Conservation (phyloP, 2,329 filamentous ascomycete genomes). For the Cordyceps javanica region DNA sequence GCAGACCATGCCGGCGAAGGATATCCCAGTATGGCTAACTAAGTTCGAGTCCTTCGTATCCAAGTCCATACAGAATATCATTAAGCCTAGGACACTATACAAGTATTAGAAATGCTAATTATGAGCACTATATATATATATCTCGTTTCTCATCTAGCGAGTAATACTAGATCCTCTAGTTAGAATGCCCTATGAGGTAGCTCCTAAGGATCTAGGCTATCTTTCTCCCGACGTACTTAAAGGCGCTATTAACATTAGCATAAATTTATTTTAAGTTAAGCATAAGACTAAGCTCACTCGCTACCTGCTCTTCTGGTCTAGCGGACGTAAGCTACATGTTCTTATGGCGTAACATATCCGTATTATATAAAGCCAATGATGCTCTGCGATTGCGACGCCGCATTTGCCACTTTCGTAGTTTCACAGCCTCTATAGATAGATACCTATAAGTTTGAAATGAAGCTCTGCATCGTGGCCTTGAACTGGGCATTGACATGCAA, state of each 20-base stretch:
- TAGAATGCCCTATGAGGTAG: neutral
- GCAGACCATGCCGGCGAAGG: neutral
- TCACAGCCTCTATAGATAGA: no score
- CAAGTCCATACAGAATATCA: neutral
- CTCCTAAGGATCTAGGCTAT: neutral
- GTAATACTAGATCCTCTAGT: neutral
- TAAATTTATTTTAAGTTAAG: slow-evolving; percentile 3
- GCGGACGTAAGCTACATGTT: no score
- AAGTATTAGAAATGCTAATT: neutral
- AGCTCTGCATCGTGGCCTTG: no score
- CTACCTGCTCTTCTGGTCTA: no score
- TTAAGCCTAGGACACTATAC: neutral
- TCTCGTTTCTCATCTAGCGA: neutral
- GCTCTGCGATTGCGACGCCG: no score
- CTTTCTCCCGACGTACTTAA: neutral
- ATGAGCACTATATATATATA: neutral
- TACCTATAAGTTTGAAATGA: no score
- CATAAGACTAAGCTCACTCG: neutral
- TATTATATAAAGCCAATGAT: no score
- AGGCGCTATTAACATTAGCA: slow-evolving; percentile 1
- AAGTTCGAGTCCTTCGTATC: neutral
- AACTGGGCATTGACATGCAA: no score
- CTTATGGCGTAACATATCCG: no score
- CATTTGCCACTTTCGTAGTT: no score
- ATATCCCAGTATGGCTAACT: neutral